Base-by-base conservation (phyloP, 768 basidiomycete genomes). In the Nidularia pulvinata region DNA sequence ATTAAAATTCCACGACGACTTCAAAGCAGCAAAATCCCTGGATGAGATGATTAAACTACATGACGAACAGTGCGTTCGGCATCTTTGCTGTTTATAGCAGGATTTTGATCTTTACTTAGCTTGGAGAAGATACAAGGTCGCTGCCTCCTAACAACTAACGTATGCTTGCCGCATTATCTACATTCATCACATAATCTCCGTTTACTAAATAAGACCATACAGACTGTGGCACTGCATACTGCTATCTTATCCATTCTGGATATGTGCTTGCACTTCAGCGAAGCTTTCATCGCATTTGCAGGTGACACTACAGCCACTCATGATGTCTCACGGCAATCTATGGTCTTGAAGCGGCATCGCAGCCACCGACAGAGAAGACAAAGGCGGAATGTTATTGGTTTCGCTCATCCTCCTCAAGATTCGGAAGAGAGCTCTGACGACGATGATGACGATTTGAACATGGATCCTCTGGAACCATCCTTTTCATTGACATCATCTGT, bases 11-110 rank as follows among this genome's bases (percentile, higher is more conserved):
- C 86, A 86, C 53, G 69, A 80, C 6, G 73, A 65, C 2, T 74
- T 93, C 48, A 67, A 67, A 19, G 61, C 71, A 19, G 83, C 82
- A 1, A 75, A 71, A 50, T 90, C 89, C 3, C 73, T 94, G 11
- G 92, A 93, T 59, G 86, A 91, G 52, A 87, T 91, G 75, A 86
- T 93, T 46, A 68, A 68, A 33, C 55, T 86, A 10, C 91, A 93
- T 60, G 76, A 84, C 33, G 77, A 82, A 30, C 85, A 91, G 91
- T 92, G 58, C 58, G 89, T 71, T 22, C n/a, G 11, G n/a, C 10
- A 4, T 13, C 16, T 51, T 16, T 37, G 2, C 7, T 16, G 13
- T 36, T 25, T 32, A 22, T 4, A n/a, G 3, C 50, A 10, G 35
- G 7, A 32, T 32, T 22, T 4, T 30, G 30, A 47, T 11, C 10